Evolutionary conservation across 2,329 filamentous ascomycete species (phyloP), one percentile per base, ranked within the genome.

Genomic region (Colletotrichum sansevieriae): DNA sequence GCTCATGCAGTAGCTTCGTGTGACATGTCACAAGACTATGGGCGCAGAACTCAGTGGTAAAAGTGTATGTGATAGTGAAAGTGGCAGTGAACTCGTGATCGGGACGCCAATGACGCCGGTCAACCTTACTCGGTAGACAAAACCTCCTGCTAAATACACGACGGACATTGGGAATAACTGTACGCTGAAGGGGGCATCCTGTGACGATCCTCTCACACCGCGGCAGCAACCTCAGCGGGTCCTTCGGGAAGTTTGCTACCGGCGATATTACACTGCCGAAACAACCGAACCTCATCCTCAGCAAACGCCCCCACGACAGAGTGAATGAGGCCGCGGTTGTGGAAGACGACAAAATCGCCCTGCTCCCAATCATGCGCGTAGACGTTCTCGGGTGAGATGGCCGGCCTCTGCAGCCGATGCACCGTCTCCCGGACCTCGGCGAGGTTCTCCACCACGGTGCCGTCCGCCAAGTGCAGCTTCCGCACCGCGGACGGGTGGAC

Each of bases 261-360:
- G n/a, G 92, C 91, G 77, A 94, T 83, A 76, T 95, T 94, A 79
- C 92, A 95, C 82, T 95, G 92, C 71, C 92, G 82, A 76, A 95
- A 94, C 68, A 95, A 77, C 51, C 92, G 81, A 37, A 94, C 88
- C 81, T 94, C 91, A n/a, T 91, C 87, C 56, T 90, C 86, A 8
- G 85, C 84, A 78, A 95, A 94, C 1, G 90, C 90, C 1, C 92
- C 92, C 0, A 93, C 91, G 2, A 95, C 92, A 3, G 87, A 90
- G 77, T 95, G 92, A 64, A 94, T 76, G 15, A 93, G 83, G 1
- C 92, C 92, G 10, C 91, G 87, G 75, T 95, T 95, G 77, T 95
- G 91, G 79, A 95, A 95, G 29, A 95, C 81, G 0, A 93, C 92
- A 65, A 93, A 79, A 75, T 94, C 92, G 5, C 92, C 92, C 75